Evolutionary conservation across 164 flowering plant genomes (phyloP).

Genomic region (Stephania cephalantha): DNA sequence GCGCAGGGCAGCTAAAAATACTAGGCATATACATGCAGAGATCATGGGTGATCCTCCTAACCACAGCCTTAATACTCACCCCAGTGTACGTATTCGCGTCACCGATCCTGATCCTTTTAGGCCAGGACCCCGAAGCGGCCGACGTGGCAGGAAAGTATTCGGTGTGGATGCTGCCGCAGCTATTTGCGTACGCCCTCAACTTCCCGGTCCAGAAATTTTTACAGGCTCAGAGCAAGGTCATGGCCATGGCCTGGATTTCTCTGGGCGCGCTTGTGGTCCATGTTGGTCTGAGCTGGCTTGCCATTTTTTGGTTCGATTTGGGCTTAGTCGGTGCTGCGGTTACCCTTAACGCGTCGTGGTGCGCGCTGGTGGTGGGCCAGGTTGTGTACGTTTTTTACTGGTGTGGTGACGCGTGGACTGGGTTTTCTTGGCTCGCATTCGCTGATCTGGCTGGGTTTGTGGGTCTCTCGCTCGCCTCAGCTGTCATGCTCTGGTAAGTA

Average conservation of each 20-base stretch:
- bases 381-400: conserved; percentile 19
- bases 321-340: conserved; percentile 16
- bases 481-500: conserved; percentile 25
- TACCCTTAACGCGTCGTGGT: conserved; percentile 15
- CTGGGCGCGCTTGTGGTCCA: conserved; percentile 24
- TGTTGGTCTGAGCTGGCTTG: conserved; percentile 30
- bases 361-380: conserved; percentile 12
- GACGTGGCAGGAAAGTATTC: conserved; percentile 23
- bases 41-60: conserved; percentile 31
- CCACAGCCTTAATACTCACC: conserved; percentile 7
- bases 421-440: conserved; percentile 17
- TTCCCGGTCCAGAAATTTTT: conserved; percentile 29
- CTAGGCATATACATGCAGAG: conserved; percentile 36
- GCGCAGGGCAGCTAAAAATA: conserved; percentile 30
- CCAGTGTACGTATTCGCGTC: conserved; percentile 23
- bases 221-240: conserved; percentile 33
- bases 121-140: conserved; percentile 20
- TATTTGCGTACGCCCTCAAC: conserved; percentile 23
- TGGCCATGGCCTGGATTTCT: conserved; percentile 32
- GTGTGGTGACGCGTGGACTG: conserved; percentile 23
- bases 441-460: conserved; percentile 14
- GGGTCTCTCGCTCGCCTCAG: conserved; percentile 12
- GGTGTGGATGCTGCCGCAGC: conserved; percentile 23
- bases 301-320: conserved; percentile 21
- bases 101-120: conserved; percentile 19